phyloP scores from a whole-genome alignment of 441 rosid genomes.

The Erodium chrysanthum region DNA sequence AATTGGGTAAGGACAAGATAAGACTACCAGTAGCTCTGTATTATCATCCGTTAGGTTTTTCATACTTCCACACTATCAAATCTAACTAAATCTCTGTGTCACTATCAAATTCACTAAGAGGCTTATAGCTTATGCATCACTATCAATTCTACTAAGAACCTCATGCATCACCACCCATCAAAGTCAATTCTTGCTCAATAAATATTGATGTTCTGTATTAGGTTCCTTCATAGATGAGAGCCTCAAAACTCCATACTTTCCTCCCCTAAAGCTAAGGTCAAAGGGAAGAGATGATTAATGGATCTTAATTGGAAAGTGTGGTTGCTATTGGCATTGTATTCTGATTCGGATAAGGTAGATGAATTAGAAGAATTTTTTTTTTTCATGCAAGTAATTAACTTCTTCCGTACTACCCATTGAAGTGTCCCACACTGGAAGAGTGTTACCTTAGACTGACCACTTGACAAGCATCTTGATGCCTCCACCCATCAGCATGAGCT shows the following conservation, averaged over 20 bases:
- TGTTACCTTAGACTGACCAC: too few species aligned
- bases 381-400: too few species aligned
- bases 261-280: neutral
- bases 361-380: too few species aligned
- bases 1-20: neutral
- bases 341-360: too few species aligned
- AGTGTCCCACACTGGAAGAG: too few species aligned
- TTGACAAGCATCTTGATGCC: too few species aligned
- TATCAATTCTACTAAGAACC: neutral
- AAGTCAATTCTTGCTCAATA: neutral
- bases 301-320: neutral
- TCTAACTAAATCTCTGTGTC: neutral
- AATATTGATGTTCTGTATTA: neutral
- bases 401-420: too few species aligned
- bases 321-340: too few species aligned
- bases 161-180: neutral
- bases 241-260: neutral
- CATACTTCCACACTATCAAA: slow-evolving; percentile 1
- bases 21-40: neutral
- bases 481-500: too few species aligned
- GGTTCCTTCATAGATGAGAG: neutral
- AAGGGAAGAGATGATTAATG: neutral
- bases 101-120: too few species aligned
- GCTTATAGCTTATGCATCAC: too few species aligned
- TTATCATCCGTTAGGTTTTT: neutral